Evolutionary conservation across 345 rosid species (phyloP).

Genomic region (Passiflora organensis): DNA sequence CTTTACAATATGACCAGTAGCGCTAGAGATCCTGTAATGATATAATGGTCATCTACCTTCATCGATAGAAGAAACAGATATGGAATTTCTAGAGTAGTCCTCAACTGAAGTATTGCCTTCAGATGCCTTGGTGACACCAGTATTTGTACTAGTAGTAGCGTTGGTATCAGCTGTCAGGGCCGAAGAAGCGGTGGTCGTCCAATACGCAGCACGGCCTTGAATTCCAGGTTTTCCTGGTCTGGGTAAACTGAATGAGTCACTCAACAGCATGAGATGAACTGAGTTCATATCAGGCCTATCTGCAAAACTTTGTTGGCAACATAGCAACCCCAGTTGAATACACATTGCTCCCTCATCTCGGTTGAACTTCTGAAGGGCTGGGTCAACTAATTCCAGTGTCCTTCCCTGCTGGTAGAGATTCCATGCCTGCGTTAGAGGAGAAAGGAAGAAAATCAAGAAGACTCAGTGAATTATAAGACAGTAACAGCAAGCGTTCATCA

Average conservation of each 20-base stretch:
- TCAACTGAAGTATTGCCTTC: conserved; percentile 48
- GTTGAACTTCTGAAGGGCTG: conserved; percentile 47
- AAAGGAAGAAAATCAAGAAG: not conserved
- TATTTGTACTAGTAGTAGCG: conserved; percentile 18
- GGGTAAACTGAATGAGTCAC: conserved; percentile 76
- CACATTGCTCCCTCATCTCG: conserved; percentile 71
- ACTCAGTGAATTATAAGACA: not conserved
- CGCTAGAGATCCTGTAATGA: not conserved
- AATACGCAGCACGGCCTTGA: conserved; percentile 53
- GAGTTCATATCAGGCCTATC: conserved; percentile 81
- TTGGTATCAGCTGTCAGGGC: conserved; percentile 31
- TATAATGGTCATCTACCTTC: conserved; percentile 57
- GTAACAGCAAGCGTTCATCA: not conserved
- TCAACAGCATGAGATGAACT: conserved; percentile 77
- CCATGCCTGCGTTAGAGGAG: conserved; percentile 52
- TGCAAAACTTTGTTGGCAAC: conserved; percentile 58
- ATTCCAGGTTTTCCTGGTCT: conserved; percentile 72
- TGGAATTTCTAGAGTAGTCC: conserved; percentile 77
- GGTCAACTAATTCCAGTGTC: conserved; percentile 61
- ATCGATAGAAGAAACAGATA: conserved; percentile 67
- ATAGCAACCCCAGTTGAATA: conserved; percentile 69
- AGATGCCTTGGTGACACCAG: conserved; percentile 33
- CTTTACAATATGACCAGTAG: conserved; percentile 6
- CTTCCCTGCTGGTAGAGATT: conserved; percentile 47
- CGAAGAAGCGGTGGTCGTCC: conserved; percentile 38